A percentile compares a stretch with the other conserved stretches of the same genome.
These are phyloP conservation scores for Aspergillus luchuensis DNA, from an alignment of 2,329 filamentous ascomycete species.

Conservation along the genomic window DNA sequence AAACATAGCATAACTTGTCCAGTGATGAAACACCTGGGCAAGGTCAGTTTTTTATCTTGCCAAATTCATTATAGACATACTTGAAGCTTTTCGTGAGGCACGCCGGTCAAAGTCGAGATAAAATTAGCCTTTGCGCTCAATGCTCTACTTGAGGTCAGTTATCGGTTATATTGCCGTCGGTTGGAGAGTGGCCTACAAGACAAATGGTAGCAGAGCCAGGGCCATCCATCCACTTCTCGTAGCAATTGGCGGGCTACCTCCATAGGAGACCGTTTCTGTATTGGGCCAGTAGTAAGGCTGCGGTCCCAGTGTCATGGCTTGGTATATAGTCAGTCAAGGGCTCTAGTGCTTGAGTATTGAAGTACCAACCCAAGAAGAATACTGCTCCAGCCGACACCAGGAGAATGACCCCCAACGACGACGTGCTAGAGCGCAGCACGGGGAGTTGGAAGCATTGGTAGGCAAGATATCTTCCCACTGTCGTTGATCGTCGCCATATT, in stretches of 20 bases:
- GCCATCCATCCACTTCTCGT: slow-evolving; percentile 57
- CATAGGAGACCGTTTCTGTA: slow-evolving; percentile 44
- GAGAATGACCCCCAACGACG: slow-evolving; percentile 49
- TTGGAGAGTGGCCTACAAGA: slow-evolving; percentile 40
- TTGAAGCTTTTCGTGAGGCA: slow-evolving; percentile 60
- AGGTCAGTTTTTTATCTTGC: not conserved
- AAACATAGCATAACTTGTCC: slow-evolving; percentile 59
- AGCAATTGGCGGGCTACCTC: slow-evolving; percentile 56
- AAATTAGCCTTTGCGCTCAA: slow-evolving; percentile 59
- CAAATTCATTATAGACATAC: slow-evolving; percentile 22
- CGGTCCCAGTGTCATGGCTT: slow-evolving; percentile 53
- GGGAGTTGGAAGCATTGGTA: slow-evolving; percentile 45
- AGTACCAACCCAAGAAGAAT: slow-evolving; percentile 50
- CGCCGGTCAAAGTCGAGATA: slow-evolving; percentile 56
- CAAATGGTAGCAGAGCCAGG: slow-evolving; percentile 54
- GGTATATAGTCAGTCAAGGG: not conserved
- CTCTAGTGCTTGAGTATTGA: not conserved
- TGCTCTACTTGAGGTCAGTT: slow-evolving; percentile 31
- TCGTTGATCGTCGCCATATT: slow-evolving; percentile 38
- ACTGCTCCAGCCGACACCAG: slow-evolving; percentile 45
- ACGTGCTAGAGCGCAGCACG: slow-evolving; percentile 45
- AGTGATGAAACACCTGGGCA: slow-evolving; percentile 51
- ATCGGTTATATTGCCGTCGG: no score
- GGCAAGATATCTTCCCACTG: slow-evolving; percentile 44
- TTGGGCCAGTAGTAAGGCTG: slow-evolving; percentile 61